Percentiles rank a stretch among this genome's conserved stretches.
Evolutionary conservation across 306 rosid species (phyloP).

Genomic region (Malus asiatica): DNA sequence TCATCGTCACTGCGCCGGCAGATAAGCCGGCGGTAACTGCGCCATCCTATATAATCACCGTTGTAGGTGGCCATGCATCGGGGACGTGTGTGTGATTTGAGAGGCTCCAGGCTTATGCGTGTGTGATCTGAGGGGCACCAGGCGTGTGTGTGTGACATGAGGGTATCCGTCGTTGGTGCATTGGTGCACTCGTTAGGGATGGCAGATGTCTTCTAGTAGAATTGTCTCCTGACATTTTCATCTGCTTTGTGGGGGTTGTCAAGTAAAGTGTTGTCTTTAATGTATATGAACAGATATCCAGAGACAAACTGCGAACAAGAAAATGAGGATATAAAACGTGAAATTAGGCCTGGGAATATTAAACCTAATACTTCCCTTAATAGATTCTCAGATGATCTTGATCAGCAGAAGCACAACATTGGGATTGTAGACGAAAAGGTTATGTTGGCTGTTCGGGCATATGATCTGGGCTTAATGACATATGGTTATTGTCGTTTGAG

Average conservation of each 20-base stretch:
- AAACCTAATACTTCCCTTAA: constrained; percentile 52
- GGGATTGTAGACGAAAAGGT: constrained; percentile 86
- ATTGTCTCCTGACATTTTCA: neutral
- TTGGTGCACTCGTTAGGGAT: too few relatives aligned
- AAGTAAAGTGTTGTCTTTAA: neutral
- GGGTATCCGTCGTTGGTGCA: too few relatives aligned
- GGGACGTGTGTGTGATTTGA: too few relatives aligned
- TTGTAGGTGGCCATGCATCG: too few relatives aligned
- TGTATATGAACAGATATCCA: constrained; percentile 56
- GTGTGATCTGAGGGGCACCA: too few relatives aligned
- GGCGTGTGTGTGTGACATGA: too few relatives aligned
- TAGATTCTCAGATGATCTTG: constrained; percentile 86
- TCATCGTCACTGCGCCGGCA: too few relatives aligned
- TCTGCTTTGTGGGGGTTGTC: neutral
- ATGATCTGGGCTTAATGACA: constrained; percentile 84
- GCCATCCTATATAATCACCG: too few relatives aligned
- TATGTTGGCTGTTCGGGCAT: constrained; percentile 82
- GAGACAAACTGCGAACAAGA: constrained; percentile 83
- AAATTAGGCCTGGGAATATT: constrained; percentile 68
- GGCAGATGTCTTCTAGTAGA: too few relatives aligned
- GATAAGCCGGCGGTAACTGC: too few relatives aligned
- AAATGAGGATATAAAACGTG: constrained; percentile 71
- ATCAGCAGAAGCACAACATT: constrained; percentile 49
- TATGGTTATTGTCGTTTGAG: neutral
- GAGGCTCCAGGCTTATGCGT: too few relatives aligned